Evolutionary conservation across 805 yeast species (phyloP).

Genomic region (Tetrapisispora phaffii): DNA sequence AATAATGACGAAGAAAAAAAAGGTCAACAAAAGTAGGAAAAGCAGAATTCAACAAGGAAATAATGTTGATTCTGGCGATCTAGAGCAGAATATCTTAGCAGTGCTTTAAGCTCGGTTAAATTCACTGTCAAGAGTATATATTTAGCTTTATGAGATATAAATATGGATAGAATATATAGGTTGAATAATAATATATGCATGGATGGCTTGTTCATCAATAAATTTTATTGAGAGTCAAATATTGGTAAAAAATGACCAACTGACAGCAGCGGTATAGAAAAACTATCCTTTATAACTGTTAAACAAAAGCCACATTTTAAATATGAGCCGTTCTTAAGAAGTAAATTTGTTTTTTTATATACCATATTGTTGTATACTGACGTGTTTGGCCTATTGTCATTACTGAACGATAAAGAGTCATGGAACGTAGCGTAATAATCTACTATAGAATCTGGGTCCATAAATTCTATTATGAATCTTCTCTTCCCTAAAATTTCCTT

Average conservation of each 20-base stretch:
- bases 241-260: constrained; percentile 75
- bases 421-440: constrained; percentile 66
- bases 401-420: constrained; percentile 47
- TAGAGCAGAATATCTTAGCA: constrained; percentile 25
- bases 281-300: constrained; percentile 77
- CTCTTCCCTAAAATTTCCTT: constrained; percentile 49
- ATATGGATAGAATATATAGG: background rate
- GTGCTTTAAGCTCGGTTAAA: constrained; percentile 10
- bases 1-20: background rate
- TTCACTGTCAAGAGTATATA: background rate
- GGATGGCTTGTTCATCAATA: background rate
- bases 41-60: constrained; percentile 18
- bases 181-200: background rate
- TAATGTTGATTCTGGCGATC: constrained; percentile 11
- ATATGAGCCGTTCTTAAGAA: constrained; percentile 30
- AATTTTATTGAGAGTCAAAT: constrained; percentile 17
- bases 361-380: constrained; percentile 10
- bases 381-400: constrained; percentile 2
- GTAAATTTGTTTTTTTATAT: constrained; percentile 32
- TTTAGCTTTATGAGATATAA: background rate
- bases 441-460: constrained; percentile 70
- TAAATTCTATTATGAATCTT: constrained; percentile 64
- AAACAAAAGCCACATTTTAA: constrained; percentile 70
- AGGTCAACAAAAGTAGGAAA: constrained; percentile 4
- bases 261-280: constrained; percentile 75